phyloP scores from a whole-genome alignment of 345 rosid genomes.

The Rhodamnia rubescens region DNA sequence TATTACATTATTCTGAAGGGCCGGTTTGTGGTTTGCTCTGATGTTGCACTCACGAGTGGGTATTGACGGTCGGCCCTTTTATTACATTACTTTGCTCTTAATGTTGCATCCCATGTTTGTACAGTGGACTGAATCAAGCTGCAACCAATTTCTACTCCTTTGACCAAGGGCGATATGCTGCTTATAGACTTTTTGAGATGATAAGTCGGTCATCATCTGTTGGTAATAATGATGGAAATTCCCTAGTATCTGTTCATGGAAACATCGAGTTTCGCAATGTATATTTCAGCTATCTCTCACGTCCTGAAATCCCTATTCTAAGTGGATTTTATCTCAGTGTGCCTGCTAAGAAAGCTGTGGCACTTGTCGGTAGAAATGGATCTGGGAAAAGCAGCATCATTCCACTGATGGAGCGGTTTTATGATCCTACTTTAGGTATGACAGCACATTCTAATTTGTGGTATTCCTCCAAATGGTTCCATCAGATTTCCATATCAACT shows the following conservation, averaged over 20 bases:
- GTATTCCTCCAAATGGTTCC: background rate
- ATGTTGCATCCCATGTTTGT: background rate
- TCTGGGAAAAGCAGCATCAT: conserved; percentile 99
- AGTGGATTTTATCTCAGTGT: conserved; percentile 98
- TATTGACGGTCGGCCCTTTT: too few species aligned
- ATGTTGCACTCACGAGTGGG: too few species aligned
- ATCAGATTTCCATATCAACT: background rate
- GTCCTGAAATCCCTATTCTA: conserved; percentile 96
- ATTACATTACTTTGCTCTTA: background rate
- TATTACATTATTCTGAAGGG: background rate
- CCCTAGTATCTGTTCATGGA: conserved; percentile 54
- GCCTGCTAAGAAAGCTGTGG: conserved; percentile 92
- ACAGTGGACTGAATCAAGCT: conserved; percentile 95
- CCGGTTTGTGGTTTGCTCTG: too few species aligned
- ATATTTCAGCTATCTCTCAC: conserved; percentile 95
- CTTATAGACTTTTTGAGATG: conserved; percentile 97
- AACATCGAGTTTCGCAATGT: conserved; percentile 97
- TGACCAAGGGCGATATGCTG: conserved; percentile 99
- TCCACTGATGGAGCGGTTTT: conserved; percentile 97
- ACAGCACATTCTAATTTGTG: background rate
- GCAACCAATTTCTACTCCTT: conserved; percentile 98
- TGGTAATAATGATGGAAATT: conserved; percentile 64
- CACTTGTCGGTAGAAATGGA: conserved; percentile 99
- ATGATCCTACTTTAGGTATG: conserved; percentile 96
- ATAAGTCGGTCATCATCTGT: conserved; percentile 84